Percentiles rank a stretch among this genome's conserved stretches.
phyloP scores from a whole-genome alignment of 2,329 filamentous ascomycete species.

The Aspergillus quadricinctus region DNA sequence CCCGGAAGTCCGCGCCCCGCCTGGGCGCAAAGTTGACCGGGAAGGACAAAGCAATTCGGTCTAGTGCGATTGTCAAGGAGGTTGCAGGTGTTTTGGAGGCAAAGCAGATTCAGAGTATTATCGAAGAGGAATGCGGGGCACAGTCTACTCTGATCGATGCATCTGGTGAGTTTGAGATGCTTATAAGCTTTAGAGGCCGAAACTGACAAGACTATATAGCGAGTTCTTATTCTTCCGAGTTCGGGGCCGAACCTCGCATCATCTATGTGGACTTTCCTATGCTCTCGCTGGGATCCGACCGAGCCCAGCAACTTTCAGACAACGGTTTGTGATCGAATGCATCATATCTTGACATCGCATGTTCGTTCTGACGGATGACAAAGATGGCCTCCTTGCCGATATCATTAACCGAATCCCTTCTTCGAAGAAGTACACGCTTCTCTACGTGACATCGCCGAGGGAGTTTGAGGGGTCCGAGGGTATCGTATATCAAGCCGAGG shows the following conservation, averaged over 20 bases:
- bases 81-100: conserved; percentile 49
- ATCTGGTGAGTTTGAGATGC: conserved; percentile 30
- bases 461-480: conserved; percentile 28
- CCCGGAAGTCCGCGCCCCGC: conserved; percentile 49
- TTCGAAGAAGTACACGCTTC: conserved; percentile 63
- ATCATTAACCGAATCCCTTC: conserved; percentile 46
- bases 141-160: conserved; percentile 41
- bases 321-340: conserved; percentile 35
- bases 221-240: conserved; percentile 36
- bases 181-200: not conserved
- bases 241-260: conserved; percentile 38
- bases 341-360: not conserved
- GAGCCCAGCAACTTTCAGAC: conserved; percentile 37
- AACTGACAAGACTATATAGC: conserved; percentile 26
- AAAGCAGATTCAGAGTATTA: conserved; percentile 36
- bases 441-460: conserved; percentile 66
- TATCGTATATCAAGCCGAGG: conserved; percentile 58
- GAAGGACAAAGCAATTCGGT: conserved; percentile 50
- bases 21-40: conserved; percentile 49
- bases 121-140: conserved; percentile 48
- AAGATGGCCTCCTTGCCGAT: conserved; percentile 46
- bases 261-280: conserved; percentile 44
- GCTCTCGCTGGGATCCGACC: conserved; percentile 32
- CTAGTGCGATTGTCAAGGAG: conserved; percentile 49
- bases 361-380: conserved; percentile 3